phyloP scores from a whole-genome alignment of 2,329 filamentous ascomycete species.

The Rosellinia necatrix region DNA sequence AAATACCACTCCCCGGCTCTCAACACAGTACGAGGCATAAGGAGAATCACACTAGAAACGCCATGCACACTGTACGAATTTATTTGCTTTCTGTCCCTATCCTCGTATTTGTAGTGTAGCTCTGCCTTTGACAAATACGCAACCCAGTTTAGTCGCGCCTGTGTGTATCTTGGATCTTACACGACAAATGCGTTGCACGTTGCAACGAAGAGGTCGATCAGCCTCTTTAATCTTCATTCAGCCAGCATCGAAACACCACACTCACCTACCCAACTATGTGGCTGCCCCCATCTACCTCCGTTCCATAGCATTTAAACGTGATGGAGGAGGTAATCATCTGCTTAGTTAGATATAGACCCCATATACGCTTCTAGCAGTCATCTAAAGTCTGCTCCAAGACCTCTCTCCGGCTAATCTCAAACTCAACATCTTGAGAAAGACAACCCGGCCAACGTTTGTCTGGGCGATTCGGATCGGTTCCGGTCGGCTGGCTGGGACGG shows the following conservation, averaged over 20 bases:
- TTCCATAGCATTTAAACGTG: too few relatives aligned
- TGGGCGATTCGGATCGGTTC: slow-evolving; percentile 19
- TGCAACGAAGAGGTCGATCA: not conserved
- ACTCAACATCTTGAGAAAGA: not conserved
- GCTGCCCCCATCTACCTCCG: not conserved
- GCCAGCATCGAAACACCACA: not conserved
- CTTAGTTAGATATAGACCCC: not conserved
- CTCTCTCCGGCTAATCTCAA: not conserved
- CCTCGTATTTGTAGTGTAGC: slow-evolving; percentile 16
- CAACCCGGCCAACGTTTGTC: slow-evolving; percentile 6
- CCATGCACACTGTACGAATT: slow-evolving; percentile 20
- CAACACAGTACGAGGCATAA: too few relatives aligned
- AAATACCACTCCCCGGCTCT: not conserved
- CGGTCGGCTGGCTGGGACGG: slow-evolving; percentile 10
- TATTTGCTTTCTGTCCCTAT: not conserved
- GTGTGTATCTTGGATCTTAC: slow-evolving; percentile 10
- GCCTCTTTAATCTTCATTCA: too few relatives aligned
- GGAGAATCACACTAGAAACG: too few relatives aligned
- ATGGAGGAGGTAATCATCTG: too few relatives aligned
- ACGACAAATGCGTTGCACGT: too few relatives aligned
- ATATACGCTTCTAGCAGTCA: too few relatives aligned
- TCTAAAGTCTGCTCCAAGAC: not conserved
- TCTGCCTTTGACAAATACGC: slow-evolving; percentile 16
- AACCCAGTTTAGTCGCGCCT: slow-evolving; percentile 7
- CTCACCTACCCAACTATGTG: too few relatives aligned